These are phyloP conservation scores for Gentiana macrophylla DNA, from an alignment of 257 asterid species.

Conservation along the genomic window DNA sequence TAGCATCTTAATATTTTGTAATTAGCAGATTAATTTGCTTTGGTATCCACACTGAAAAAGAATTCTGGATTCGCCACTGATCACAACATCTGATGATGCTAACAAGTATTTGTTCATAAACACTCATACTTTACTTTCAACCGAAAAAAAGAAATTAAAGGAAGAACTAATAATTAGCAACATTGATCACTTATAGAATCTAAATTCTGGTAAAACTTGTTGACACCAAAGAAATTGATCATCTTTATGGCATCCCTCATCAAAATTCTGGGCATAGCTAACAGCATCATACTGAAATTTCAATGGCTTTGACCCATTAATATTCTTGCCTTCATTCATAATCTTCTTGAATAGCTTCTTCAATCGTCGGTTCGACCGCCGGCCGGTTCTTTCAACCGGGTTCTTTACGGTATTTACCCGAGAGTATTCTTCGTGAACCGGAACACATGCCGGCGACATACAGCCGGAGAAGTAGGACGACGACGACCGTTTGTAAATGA, in stretches of 20 bases:
- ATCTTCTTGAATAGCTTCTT: constrained; percentile 42
- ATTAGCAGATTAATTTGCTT: too few species aligned
- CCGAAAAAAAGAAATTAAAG: not conserved
- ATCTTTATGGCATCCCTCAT: constrained; percentile 52
- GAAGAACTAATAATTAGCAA: not conserved
- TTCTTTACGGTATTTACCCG: constrained; percentile 24
- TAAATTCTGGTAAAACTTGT: constrained; percentile 16
- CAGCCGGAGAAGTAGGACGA: constrained; percentile 49
- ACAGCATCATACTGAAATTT: constrained; percentile 75
- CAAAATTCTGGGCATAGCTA: constrained; percentile 77
- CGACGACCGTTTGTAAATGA: constrained; percentile 26
- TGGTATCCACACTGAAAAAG: too few species aligned
- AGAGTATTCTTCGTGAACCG: constrained; percentile 60
- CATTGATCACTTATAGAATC: constrained; percentile 13
- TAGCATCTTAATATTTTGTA: too few species aligned
- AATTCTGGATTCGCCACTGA: too few species aligned
- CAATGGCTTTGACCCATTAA: constrained; percentile 23
- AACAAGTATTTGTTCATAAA: not conserved
- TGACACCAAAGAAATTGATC: constrained; percentile 19
- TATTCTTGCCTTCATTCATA: constrained; percentile 51
- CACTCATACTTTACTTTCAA: not conserved
- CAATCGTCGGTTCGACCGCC: constrained; percentile 24
- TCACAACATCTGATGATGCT: too few species aligned
- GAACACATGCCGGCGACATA: constrained; percentile 69
- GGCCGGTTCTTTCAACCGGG: constrained; percentile 2